Evolutionary conservation across 176 grass and related monocot genomes (phyloP).

Genomic region (Eremochloa ophiuroides): DNA sequence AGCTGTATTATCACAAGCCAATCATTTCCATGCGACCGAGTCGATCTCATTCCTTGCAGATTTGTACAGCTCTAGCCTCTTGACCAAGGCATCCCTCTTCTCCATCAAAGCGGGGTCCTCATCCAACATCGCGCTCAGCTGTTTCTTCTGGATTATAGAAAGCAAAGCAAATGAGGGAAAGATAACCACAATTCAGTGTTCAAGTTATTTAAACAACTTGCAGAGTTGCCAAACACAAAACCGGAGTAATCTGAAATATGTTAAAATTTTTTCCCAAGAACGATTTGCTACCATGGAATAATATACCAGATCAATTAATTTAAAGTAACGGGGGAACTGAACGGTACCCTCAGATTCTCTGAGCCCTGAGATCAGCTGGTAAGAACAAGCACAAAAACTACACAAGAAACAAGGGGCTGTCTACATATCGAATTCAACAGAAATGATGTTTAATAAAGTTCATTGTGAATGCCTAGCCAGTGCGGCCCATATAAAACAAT

Average conservation of each 20-base stretch:
- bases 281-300: neutral
- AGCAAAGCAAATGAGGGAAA: neutral
- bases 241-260: neutral
- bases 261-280: constrained; percentile 39
- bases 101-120: constrained; percentile 96
- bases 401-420: neutral
- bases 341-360: neutral
- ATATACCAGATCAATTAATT: neutral
- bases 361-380: neutral
- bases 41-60: constrained; percentile 92
- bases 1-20: neutral
- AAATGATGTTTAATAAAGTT: neutral
- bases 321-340: neutral
- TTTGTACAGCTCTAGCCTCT: constrained; percentile 96
- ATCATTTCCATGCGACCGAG: constrained; percentile 96
- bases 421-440: neutral
- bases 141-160: constrained; percentile 72
- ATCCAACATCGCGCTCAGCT: constrained; percentile 95
- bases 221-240: neutral
- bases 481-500: neutral
- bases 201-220: neutral
- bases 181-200: neutral
- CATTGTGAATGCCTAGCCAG: neutral
- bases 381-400: neutral
- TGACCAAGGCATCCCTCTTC: constrained; percentile 89